phyloP scores from a whole-genome alignment of 352 stramenopile genomes.

The Globisporangium camurandrum region DNA sequence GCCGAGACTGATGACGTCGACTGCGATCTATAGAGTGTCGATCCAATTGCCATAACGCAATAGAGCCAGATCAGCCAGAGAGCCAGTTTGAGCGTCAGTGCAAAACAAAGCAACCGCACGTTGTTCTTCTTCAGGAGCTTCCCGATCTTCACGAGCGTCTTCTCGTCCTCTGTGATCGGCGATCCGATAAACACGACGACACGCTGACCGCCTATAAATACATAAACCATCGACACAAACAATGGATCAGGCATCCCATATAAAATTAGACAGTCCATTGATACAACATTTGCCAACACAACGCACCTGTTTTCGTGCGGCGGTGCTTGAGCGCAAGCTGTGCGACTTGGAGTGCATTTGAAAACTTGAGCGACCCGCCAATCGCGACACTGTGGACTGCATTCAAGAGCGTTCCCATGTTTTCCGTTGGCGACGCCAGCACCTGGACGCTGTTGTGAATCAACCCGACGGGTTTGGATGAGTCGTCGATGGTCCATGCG shows the following conservation, averaged over 20 bases:
- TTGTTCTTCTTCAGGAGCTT: slow-evolving; percentile 99
- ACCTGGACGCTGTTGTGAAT: slow-evolving; percentile 94
- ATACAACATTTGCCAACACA: too few relatives aligned
- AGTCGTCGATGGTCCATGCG: too few relatives aligned
- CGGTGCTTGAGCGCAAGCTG: slow-evolving; percentile 98
- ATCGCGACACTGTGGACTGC: slow-evolving; percentile 91
- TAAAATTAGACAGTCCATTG: too few relatives aligned
- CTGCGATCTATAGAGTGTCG: slow-evolving; percentile 76
- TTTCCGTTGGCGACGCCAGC: slow-evolving; percentile 95
- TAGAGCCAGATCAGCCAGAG: too few relatives aligned
- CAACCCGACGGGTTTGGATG: neutral
- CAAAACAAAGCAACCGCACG: slow-evolving; percentile 22
- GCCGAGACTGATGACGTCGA: slow-evolving; percentile 97
- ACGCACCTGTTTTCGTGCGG: slow-evolving; percentile 95
- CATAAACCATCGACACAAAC: too few relatives aligned
- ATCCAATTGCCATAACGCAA: too few relatives aligned
- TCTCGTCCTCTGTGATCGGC: slow-evolving; percentile 88
- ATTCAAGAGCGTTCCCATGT: slow-evolving; percentile 95
- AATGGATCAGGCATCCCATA: too few relatives aligned
- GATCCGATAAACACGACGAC: slow-evolving; percentile 98
- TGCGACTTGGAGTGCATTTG: slow-evolving; percentile 94
- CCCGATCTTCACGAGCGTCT: slow-evolving; percentile 91
- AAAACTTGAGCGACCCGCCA: slow-evolving; percentile 89
- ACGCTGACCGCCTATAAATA: slow-evolving; percentile 48
- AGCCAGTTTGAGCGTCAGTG: too few relatives aligned